Conservation (phyloP, 441 rosid genomes). For the Melastoma candidum region DNA sequence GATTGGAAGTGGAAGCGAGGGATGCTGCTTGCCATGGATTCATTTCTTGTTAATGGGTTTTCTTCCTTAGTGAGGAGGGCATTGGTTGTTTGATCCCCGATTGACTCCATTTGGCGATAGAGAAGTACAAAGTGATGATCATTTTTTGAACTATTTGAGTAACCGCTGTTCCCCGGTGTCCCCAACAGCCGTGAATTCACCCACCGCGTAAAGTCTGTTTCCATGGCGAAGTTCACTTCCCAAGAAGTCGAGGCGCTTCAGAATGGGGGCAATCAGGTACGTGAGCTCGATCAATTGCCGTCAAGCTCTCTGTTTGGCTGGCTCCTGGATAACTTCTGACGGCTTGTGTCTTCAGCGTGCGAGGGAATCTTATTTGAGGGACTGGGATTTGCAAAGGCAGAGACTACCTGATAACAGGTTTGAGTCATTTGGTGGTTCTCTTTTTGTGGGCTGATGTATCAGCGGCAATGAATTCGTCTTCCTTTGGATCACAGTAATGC, state of each 20-base stretch:
- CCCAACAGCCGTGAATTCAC: constrained; percentile 85
- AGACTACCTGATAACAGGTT: constrained; percentile 87
- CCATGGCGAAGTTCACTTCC: constrained; percentile 93
- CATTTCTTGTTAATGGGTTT: too few relatives aligned
- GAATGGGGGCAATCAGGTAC: constrained; percentile 97
- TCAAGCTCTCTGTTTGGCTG: neutral
- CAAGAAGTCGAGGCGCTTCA: constrained; percentile 97
- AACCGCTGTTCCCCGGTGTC: neutral
- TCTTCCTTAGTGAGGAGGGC: too few relatives aligned
- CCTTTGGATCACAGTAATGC: constrained; percentile 42
- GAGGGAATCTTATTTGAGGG: constrained; percentile 72
- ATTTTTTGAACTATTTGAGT: neutral
- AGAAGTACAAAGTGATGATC: neutral
- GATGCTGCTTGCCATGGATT: too few relatives aligned
- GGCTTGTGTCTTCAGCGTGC: constrained; percentile 62
- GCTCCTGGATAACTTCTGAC: constrained; percentile 5
- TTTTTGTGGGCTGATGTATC: neutral
- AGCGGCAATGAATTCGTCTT: constrained; percentile 7
- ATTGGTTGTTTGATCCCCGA: too few relatives aligned
- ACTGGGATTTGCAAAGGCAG: constrained; percentile 84
- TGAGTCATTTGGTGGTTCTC: constrained; percentile 9
- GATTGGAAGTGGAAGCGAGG: too few relatives aligned
- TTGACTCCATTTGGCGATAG: too few relatives aligned
- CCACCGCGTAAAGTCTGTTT: constrained; percentile 95
- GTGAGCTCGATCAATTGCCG: neutral